phyloP scores from a whole-genome alignment of 2,329 filamentous ascomycete genomes.

The Periconia macrospinosa region DNA sequence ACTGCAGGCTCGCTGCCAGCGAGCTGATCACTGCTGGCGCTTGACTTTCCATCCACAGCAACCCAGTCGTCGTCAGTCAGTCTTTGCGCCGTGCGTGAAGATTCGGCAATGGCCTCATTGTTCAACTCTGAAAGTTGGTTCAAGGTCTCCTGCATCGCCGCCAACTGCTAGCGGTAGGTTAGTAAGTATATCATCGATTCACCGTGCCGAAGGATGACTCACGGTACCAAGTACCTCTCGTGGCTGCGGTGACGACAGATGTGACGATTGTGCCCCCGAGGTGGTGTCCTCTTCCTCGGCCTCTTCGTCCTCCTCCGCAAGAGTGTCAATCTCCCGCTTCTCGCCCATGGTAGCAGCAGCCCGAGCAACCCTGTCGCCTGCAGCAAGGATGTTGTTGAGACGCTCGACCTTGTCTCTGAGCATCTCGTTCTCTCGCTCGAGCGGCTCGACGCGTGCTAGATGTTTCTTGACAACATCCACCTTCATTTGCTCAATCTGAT shows the following conservation, averaged over 20 bases:
- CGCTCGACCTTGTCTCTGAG: conserved; percentile 38
- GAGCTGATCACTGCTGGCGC: not conserved
- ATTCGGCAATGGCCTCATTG: conserved; percentile 37
- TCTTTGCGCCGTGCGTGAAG: conserved; percentile 32
- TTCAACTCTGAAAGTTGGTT: conserved; percentile 40
- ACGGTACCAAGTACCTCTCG: conserved; percentile 40
- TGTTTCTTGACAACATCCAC: conserved; percentile 40
- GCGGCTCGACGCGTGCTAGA: conserved; percentile 34
- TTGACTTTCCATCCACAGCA: conserved; percentile 10
- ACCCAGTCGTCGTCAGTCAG: conserved; percentile 34
- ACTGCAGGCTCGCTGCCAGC: not conserved
- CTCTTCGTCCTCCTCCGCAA: conserved; percentile 35
- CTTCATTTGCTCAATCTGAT: conserved; percentile 40
- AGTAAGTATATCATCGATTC: conserved; percentile 14
- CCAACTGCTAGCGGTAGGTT: conserved; percentile 41
- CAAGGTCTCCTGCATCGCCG: conserved; percentile 41
- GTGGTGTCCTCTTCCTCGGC: conserved; percentile 18
- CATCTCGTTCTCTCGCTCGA: conserved; percentile 35
- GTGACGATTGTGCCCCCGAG: conserved; percentile 13
- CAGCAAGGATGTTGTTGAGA: conserved; percentile 37
- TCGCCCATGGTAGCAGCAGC: conserved; percentile 39
- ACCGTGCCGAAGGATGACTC: conserved; percentile 17
- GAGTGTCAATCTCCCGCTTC: conserved; percentile 33
- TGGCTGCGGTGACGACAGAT: conserved; percentile 10
- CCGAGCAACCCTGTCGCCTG: conserved; percentile 39